Evolutionary conservation across 768 basidiomycete genomes (phyloP), one percentile per base, ranked within the genome.

Genomic region (Tylopilus felleus): DNA sequence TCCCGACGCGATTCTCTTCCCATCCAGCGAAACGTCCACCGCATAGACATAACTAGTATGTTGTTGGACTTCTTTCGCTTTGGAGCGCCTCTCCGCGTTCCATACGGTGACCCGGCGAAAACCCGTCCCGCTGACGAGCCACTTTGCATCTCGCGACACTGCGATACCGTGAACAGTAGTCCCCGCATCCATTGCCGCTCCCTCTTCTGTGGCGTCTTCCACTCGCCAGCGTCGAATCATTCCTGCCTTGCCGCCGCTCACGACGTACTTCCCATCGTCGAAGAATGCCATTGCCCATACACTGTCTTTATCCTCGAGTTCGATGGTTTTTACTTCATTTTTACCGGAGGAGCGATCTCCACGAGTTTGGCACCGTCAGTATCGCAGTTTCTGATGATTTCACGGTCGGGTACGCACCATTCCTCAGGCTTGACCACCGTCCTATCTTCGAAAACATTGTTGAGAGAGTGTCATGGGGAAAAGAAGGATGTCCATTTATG

Each of bases 211-310:
- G n/a, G 51, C 54, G 17, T 55, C 44, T 16, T 55, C 44, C n/a
- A 46, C 52, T 21, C n/a, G 44, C 54, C 51, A 47, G 7, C 31
- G 44, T n/a, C 52, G 51, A 17, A 55, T 22, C 25, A 3, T 54
- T 3, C 51, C 51, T 35, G 35, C 19, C 17, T 5, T 25, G 19
- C 51, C 54, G 8, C 43, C 43, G 25, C 54, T 12, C 8, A 54
- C 16, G 25, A 54, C 9, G 25, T 43, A 5, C 33, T 43, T 50
- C 1, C 40, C 47, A 28, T 51, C 53, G 2, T 13, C 19, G 10
- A 40, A 22, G 43, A 55, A 55, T 2, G 36, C 43, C 1, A 45
- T 29, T 1, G 54, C 38, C 44, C 21, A 22, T 9, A 46, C 41
- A 1, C 4, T 5, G 9, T 36, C 39, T 38, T 4, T 31, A 42